Evolutionary conservation across 2,329 filamentous ascomycete genomes (phyloP), one percentile per base, ranked within the genome.

Genomic region (Graphilbum sp.): DNA sequence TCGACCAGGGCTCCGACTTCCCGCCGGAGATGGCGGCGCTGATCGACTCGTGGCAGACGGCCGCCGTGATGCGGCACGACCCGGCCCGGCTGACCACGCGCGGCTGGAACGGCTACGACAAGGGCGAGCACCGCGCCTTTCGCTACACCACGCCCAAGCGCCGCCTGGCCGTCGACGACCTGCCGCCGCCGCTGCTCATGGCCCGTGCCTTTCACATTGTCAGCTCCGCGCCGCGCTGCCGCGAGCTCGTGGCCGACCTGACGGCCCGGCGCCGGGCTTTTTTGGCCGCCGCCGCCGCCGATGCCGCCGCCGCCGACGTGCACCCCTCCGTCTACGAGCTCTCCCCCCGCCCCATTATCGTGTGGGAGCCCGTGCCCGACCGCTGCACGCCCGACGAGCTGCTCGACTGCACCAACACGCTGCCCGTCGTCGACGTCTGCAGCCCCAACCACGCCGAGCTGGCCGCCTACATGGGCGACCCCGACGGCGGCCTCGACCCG

Each of bases 361-460:
- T 96, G 37, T 98, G 88, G 88, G 90, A 98, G 54, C 90, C 90
- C 1, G 82, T 95, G 1, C 90, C 90, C 2, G 85, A 95, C 56
- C 67, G 84, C 1, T 95, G 87, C 55, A 78, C 71, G 0, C 76
- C 84, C 0, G 72, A 75, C 32, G 68, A 79, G 52, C 59, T 78
- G 21, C 61, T 77, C 11, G 75, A 75, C 50, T 73, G 67, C 53
- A 77, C 72, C 36, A 76, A 77, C 46, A 68, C 68, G 11, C 60
- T 78, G 12, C 69, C 70, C 0, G 56, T 75, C 15, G 62, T 79
- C 39, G 73, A 79, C 46, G 59, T 79, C 39, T 74, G 72, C 54
- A 75, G 69, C 45, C 90, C 90, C 1, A 98, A 98, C 52, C 84
- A 93, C 53, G 63, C 77, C 19, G 90, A 98, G 55, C 68, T 98